Conservation (phyloP, 805 yeast genomes). For the Cyberlindnera maritima region DNA sequence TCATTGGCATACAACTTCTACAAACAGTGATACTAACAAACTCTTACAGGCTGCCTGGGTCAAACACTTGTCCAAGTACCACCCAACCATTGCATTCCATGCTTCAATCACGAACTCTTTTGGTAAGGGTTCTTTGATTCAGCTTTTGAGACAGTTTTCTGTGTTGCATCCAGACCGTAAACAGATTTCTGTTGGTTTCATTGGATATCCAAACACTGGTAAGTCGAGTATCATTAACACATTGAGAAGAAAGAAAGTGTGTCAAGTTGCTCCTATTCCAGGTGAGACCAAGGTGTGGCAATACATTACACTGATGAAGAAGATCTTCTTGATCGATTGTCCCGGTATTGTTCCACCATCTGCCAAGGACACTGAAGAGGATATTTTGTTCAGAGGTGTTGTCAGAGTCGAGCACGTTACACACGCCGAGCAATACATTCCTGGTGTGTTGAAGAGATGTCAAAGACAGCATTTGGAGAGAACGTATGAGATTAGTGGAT, state of each 20-base stretch:
- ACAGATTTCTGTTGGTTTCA: slow-evolving; percentile 95
- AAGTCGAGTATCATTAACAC: slow-evolving; percentile 95
- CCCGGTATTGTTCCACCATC: slow-evolving; percentile 99
- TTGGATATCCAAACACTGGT: slow-evolving; percentile 98
- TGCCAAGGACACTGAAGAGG: slow-evolving; percentile 82
- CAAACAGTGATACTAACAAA: slow-evolving; percentile 20
- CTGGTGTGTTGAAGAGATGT: slow-evolving; percentile 81
- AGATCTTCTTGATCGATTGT: slow-evolving; percentile 93
- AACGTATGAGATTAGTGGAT: slow-evolving; percentile 91
- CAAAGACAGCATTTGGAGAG: slow-evolving; percentile 88
- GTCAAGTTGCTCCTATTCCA: slow-evolving; percentile 96
- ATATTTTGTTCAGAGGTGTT: slow-evolving; percentile 92
- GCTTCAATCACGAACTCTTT: slow-evolving; percentile 96
- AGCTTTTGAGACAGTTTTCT: slow-evolving; percentile 89
- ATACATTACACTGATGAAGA: slow-evolving; percentile 94
- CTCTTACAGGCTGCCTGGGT: slow-evolving; percentile 95
- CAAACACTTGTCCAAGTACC: slow-evolving; percentile 84
- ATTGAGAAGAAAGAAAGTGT: slow-evolving; percentile 89
- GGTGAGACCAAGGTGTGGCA: slow-evolving; percentile 99
- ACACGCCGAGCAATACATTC: slow-evolving; percentile 92
- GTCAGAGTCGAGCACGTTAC: slow-evolving; percentile 98
- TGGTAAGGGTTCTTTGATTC: slow-evolving; percentile 96
- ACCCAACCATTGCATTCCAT: slow-evolving; percentile 96
- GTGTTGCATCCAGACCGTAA: slow-evolving; percentile 87
- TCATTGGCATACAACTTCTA: background rate